These are phyloP conservation scores for Sinapis alba DNA, from an alignment of 441 rosid genomes.

Conservation along the genomic window DNA sequence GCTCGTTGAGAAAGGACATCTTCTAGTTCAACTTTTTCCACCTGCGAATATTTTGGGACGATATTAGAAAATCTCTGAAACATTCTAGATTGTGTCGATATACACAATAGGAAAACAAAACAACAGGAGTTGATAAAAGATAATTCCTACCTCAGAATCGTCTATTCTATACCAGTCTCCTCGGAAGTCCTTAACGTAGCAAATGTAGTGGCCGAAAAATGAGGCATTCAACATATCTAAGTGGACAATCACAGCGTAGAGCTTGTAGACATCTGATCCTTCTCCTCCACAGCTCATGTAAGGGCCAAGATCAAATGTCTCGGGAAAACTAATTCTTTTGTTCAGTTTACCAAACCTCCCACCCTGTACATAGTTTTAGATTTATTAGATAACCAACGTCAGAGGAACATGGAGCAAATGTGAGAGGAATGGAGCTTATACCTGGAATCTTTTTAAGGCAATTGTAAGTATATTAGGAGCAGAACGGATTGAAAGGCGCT, in stretches of 20 bases:
- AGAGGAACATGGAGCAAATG: slow-evolving; percentile 8
- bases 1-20: slow-evolving; percentile 96
- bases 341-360: slow-evolving; percentile 98
- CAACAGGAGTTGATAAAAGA: slow-evolving; percentile 1
- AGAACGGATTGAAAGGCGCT: slow-evolving; percentile 74
- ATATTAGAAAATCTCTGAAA: not conserved
- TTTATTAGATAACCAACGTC: slow-evolving; percentile 5
- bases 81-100: not conserved
- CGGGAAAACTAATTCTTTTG: slow-evolving; percentile 90
- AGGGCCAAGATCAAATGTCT: slow-evolving; percentile 82
- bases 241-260: slow-evolving; percentile 94
- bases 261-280: slow-evolving; percentile 73
- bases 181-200: slow-evolving; percentile 82
- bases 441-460: slow-evolving; percentile 99
- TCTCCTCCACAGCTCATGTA: slow-evolving; percentile 83
- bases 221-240: slow-evolving; percentile 99
- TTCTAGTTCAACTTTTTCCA: slow-evolving; percentile 67
- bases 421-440: slow-evolving; percentile 34
- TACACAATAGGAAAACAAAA: not conserved
- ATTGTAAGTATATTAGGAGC: slow-evolving; percentile 97
- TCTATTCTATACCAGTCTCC: slow-evolving; percentile 91
- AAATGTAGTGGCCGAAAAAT: slow-evolving; percentile 94
- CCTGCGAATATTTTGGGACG: slow-evolving; percentile 51
- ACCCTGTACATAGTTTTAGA: slow-evolving; percentile 60
- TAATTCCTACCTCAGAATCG: slow-evolving; percentile 78